These are phyloP conservation scores for Silene vulgaris DNA, from an alignment of 179 eudicot species.

Conservation along the genomic window DNA sequence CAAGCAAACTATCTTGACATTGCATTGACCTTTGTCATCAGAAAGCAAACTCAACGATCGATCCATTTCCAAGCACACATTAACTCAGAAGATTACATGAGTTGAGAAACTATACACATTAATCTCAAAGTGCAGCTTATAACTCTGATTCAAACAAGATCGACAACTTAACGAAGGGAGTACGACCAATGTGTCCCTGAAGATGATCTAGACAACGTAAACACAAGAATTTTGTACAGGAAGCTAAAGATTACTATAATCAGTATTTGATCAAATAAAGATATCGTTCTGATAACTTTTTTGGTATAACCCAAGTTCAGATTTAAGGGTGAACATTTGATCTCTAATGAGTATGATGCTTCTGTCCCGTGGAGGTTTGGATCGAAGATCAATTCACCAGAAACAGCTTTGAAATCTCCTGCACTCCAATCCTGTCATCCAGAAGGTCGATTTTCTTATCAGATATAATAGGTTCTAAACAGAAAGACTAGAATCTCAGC, in stretches of 20 bases:
- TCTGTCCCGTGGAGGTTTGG: conserved; percentile 40
- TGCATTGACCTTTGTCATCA: not conserved
- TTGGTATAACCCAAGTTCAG: conserved; percentile 42
- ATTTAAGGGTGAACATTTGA: conserved; percentile 50
- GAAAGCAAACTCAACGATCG: not conserved
- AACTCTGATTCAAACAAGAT: not conserved
- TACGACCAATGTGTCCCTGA: conserved; percentile 23
- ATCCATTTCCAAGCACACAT: not conserved
- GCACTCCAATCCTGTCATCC: conserved; percentile 45
- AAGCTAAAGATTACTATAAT: conserved; percentile 30
- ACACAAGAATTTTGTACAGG: conserved; percentile 30
- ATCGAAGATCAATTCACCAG: conserved; percentile 42
- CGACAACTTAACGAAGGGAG: conserved; percentile 16
- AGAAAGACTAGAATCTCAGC: too few relatives aligned
- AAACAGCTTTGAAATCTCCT: conserved; percentile 35
- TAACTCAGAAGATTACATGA: not conserved
- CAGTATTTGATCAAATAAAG: conserved; percentile 39
- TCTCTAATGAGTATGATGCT: conserved; percentile 46
- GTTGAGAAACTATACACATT: not conserved
- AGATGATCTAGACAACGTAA: conserved; percentile 17
- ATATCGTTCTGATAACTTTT: conserved; percentile 35
- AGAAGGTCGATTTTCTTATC: not conserved
- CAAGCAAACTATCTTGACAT: not conserved
- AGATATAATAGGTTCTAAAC: too few relatives aligned
- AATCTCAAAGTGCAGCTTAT: too few relatives aligned